These are phyloP conservation scores for Eruca vesicaria DNA, from an alignment of 441 rosid genomes.

Conservation along the genomic window DNA sequence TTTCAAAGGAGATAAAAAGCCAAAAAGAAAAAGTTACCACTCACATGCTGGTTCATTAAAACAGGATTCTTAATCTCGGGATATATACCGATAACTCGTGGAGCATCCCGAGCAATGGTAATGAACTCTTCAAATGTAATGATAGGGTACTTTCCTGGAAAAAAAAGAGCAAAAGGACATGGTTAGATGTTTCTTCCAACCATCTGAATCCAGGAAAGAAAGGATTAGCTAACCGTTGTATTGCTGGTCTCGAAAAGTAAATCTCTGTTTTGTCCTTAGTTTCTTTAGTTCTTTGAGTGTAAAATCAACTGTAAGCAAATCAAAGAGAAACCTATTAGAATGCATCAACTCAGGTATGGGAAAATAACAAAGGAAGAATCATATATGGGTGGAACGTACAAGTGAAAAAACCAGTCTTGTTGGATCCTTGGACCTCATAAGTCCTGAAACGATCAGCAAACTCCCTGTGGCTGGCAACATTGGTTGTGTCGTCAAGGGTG, in stretches of 20 bases:
- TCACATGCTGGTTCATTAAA: conserved; percentile 78
- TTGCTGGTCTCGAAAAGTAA: conserved; percentile 70
- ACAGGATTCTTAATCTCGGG: conserved; percentile 96
- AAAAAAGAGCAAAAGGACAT: conserved; percentile 1
- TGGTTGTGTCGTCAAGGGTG: conserved; percentile 66
- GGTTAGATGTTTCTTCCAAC: conserved; percentile 1
- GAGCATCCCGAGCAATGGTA: conserved; percentile 81
- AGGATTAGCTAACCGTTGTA: conserved; percentile 54
- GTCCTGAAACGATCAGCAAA: conserved; percentile 81
- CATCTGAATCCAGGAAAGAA: conserved; percentile 3
- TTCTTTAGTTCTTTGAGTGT: conserved; percentile 71
- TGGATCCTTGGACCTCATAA: conserved; percentile 74
- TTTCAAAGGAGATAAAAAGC: not conserved
- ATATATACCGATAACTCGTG: conserved; percentile 92
- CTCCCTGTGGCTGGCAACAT: conserved; percentile 63
- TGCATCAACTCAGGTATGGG: no score
- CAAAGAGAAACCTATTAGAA: conserved; percentile 5
- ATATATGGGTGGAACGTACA: conserved; percentile 60
- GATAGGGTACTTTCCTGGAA: conserved; percentile 73
- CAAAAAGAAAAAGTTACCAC: conserved; percentile 32
- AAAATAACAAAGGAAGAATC: no score
- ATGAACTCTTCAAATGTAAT: conserved; percentile 92
- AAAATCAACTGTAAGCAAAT: conserved; percentile 76
- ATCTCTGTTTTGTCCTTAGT: conserved; percentile 74
- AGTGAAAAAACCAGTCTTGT: conserved; percentile 69